Percentiles rank a stretch among this genome's conserved stretches.
phyloP scores from a whole-genome alignment of 31 red algal genomes.

The Endocladia muricata region DNA sequence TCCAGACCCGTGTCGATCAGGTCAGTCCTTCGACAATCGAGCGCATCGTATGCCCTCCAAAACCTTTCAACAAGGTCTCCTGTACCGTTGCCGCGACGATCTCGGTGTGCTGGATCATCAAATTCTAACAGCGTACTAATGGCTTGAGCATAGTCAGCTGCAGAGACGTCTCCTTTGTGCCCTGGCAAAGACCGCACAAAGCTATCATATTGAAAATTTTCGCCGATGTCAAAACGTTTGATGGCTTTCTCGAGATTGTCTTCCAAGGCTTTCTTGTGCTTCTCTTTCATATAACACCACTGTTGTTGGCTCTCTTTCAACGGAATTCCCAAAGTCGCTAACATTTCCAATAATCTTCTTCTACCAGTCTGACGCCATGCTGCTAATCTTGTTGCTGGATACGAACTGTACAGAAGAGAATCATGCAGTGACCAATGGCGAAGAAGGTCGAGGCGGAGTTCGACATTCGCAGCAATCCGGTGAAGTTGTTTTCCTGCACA shows the following conservation, averaged over 20 bases:
- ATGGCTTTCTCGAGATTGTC: constrained; percentile 32
- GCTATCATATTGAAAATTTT: constrained; percentile 60
- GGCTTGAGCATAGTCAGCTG: constrained; percentile 58
- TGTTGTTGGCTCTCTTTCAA: constrained; percentile 50
- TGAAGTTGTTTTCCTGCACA: constrained; percentile 22
- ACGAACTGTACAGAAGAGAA: constrained; percentile 50
- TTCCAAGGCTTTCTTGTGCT: constrained; percentile 65
- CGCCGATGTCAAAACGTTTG: constrained; percentile 56
- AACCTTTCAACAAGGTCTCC: constrained; percentile 43
- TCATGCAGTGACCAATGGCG: constrained; percentile 72
- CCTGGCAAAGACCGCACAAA: constrained; percentile 67
- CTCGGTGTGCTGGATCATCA: constrained; percentile 37
- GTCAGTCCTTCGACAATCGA: constrained; percentile 34
- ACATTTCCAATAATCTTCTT: constrained; percentile 58
- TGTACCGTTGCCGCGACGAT: constrained; percentile 1
- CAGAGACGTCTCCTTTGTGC: constrained; percentile 70
- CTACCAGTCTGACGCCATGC: constrained; percentile 75
- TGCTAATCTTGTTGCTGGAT: constrained; percentile 50
- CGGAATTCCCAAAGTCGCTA: constrained; percentile 83
- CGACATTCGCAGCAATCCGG: constrained; percentile 49
- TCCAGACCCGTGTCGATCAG: constrained; percentile 57
- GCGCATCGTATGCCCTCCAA: constrained; percentile 81
- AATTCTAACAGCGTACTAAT: constrained; percentile 66
- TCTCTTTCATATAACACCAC: constrained; percentile 81
- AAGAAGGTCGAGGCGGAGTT: constrained; percentile 78